Evolutionary conservation across 2,329 filamentous ascomycete species (phyloP), one percentile per base, ranked within the genome.

Genomic region (Stachybotrys elegans): DNA sequence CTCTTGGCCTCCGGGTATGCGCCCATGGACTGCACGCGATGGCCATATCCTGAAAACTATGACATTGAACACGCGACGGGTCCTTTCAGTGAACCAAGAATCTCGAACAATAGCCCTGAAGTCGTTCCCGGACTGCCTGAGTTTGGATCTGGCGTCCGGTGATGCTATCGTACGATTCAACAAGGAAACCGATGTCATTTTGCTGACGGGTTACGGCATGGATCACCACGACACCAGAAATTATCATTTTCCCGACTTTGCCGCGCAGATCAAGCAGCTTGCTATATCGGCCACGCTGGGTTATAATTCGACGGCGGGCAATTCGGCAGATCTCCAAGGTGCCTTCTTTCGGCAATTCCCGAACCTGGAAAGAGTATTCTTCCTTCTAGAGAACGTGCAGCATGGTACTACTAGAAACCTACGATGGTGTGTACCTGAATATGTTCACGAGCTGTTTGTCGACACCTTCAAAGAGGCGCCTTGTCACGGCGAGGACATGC

Each of bases 131-230:
- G 46, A 48, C 21, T 23, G 29, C n/a, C 25, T 48, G 9, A 20
- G 27, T 9, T 20, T 48, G 12, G 29, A 40, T 23, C 37, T 32
- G 9, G 25, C 29, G 13, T 27, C 17, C 3, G 23, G 29, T 1
- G 41, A 46, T 13, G 43, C 43, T 17, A 34, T 44, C 13, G n/a
- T 49, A 14, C 47, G 47, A 6, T 44, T 47, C 29, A 42, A 49
- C 31, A 40, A 14, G n/a, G 27, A 38, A 11, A 37, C 20, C 3
- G 47, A 49, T n/a, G 39, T 49, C 9, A 31, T 46, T 8, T 16
- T 39, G 37, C 37, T 39, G 6, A 39, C 37, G 5, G 37, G 37
- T 22, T 39, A 39, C 35, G 31, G 23, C 22, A 19, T 46, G n/a
- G 13, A 43, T 6, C 27, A 34, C 29, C 14, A 43, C n/a, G 35